A percentile compares a stretch with the other conserved stretches of the same genome.
phyloP scores from a whole-genome alignment of 176 grass and related monocot genomes.

The Eragrostis nindensis region DNA sequence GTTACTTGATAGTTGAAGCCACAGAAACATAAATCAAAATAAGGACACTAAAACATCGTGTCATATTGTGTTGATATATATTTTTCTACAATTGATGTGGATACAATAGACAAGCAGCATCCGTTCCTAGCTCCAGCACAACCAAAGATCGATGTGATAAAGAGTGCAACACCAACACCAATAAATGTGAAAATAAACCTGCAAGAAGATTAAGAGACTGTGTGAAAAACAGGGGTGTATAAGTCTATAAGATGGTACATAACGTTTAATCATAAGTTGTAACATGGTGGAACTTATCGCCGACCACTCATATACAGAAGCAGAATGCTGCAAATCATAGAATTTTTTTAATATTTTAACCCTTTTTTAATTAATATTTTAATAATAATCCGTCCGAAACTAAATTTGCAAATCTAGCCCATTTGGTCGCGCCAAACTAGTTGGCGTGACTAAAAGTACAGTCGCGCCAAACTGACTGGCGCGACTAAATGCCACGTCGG shows the following conservation, averaged over 20 bases:
- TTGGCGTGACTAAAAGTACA: no score
- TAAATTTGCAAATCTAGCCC: no score
- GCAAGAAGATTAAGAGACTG: conserved; percentile 33
- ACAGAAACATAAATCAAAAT: conserved; percentile 16
- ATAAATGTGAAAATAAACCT: conserved; percentile 90
- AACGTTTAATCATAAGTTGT: not conserved
- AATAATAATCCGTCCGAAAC: no score
- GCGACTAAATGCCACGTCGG: no score
- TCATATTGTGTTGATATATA: conserved; percentile 23
- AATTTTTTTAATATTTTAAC: no score
- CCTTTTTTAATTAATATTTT: no score
- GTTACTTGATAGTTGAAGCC: conserved; percentile 2
- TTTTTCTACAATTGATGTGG: conserved; percentile 31
- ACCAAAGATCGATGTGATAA: conserved; percentile 75
- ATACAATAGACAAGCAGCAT: conserved; percentile 91
- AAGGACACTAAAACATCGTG: not conserved
- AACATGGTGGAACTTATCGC: not conserved
- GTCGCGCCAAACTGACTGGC: no score
- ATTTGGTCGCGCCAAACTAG: no score
- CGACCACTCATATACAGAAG: not conserved
- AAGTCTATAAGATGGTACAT: not conserved
- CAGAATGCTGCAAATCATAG: conserved; percentile 12
- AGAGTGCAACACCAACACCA: conserved; percentile 65
- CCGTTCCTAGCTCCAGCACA: conserved; percentile 71
- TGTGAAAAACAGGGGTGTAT: not conserved